Evolutionary conservation across 345 rosid genomes (phyloP).

Genomic region (Brassica rapa): DNA sequence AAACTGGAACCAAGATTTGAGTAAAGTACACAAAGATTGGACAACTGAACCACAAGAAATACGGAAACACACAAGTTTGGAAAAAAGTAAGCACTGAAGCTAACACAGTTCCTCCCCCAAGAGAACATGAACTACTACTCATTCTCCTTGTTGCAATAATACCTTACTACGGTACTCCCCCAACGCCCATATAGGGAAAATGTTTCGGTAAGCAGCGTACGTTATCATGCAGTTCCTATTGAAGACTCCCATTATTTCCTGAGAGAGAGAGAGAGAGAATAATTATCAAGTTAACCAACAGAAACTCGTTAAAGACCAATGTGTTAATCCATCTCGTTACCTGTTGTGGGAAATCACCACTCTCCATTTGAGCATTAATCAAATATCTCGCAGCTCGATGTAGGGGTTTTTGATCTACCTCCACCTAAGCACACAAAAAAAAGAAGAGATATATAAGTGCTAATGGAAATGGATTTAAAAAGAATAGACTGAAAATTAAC

Average conservation of each 20-base stretch:
- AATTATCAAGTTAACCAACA: background rate
- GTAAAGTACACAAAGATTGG: slow-evolving; percentile 15
- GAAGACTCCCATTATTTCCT: slow-evolving; percentile 85
- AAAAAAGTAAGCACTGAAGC: background rate
- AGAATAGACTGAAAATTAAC: background rate
- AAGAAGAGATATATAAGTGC: background rate
- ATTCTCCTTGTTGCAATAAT: slow-evolving; percentile 38
- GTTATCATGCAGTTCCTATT: slow-evolving; percentile 73
- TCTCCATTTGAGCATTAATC: slow-evolving; percentile 65
- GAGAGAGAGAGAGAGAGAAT: slow-evolving; percentile 29
- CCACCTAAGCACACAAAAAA: slow-evolving; percentile 45
- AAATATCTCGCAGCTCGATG: slow-evolving; percentile 61
- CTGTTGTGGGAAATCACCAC: slow-evolving; percentile 76
- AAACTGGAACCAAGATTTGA: slow-evolving; percentile 28
- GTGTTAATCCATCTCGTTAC: slow-evolving; percentile 35
- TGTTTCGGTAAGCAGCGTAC: slow-evolving; percentile 59
- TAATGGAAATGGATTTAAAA: background rate
- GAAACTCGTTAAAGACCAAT: background rate
- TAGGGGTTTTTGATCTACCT: slow-evolving; percentile 61
- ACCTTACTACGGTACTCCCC: slow-evolving; percentile 64
- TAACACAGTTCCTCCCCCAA: background rate
- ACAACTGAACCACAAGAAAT: background rate
- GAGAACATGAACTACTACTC: slow-evolving; percentile 14
- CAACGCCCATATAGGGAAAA: slow-evolving; percentile 71
- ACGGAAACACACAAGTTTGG: background rate